These are phyloP conservation scores for Exserohilum turcica DNA, from an alignment of 2,329 filamentous ascomycete genomes.

Conservation along the genomic window DNA sequence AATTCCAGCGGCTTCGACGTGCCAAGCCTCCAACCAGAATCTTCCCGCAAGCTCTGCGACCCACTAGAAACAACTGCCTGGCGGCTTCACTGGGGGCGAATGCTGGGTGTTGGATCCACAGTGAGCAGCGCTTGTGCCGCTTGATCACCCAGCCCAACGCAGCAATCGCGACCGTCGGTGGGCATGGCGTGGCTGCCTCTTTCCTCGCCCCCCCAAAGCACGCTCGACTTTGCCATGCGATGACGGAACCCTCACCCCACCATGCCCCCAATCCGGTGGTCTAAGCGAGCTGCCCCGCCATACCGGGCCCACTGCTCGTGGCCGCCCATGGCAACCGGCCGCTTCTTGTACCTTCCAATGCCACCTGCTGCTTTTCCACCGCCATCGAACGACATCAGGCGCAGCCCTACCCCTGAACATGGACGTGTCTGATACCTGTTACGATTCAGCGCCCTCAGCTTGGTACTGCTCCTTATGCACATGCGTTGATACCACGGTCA, in stretches of 20 bases:
- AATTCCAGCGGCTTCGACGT: conserved; percentile 19
- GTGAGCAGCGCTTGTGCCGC: conserved; percentile 2
- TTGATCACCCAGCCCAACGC: not conserved
- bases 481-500: too few species aligned
- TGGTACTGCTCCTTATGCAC: too few species aligned
- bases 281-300: conserved; percentile 24
- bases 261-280: conserved; percentile 14
- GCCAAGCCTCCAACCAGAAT: conserved; percentile 19
- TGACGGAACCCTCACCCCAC: conserved; percentile 22
- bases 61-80: conserved; percentile 14
- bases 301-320: conserved; percentile 9
- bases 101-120: conserved; percentile 5
- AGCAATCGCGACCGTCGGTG: not conserved
- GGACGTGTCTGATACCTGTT: not conserved
- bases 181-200: conserved; percentile 6
- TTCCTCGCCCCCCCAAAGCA: conserved; percentile 2
- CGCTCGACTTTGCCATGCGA: conserved; percentile 10
- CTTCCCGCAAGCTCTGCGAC: conserved; percentile 19
- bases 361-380: not conserved
- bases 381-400: not conserved
- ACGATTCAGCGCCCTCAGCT: not conserved
- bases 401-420: not conserved
- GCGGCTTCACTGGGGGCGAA: conserved; percentile 7
- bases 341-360: conserved; percentile 16
- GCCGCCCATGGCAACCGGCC: conserved; percentile 8